Evolutionary conservation across 2,329 filamentous ascomycete species (phyloP).

Genomic region (Epichloe scottii): DNA sequence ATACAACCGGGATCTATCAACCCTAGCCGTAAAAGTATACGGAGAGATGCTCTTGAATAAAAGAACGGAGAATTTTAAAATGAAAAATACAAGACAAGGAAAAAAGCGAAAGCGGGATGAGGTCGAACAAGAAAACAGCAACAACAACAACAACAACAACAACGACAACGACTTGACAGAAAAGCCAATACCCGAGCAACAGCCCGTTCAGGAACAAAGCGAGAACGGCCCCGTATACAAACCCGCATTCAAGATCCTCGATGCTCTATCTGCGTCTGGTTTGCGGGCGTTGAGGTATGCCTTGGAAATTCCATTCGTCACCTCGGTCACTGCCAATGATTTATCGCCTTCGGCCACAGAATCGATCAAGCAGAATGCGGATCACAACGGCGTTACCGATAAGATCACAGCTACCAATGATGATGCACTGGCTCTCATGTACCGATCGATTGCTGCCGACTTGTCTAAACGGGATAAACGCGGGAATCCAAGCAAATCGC

Average conservation of each 20-base stretch:
- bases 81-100: conserved; percentile 27
- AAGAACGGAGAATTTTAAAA: conserved; percentile 24
- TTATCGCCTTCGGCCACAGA: conserved; percentile 64
- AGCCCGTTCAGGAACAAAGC: conserved; percentile 7
- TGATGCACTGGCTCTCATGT: conserved; percentile 89
- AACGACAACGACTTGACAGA: background rate
- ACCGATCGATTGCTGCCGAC: conserved; percentile 49
- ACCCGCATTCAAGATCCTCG: conserved; percentile 67
- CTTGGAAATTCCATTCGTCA: conserved; percentile 76
- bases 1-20: conserved; percentile 92
- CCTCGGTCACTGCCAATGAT: conserved; percentile 79
- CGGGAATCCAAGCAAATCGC: conserved; percentile 26
- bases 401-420: conserved; percentile 63
- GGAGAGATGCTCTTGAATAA: conserved; percentile 51
- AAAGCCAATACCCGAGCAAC: conserved; percentile 2
- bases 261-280: conserved; percentile 88
- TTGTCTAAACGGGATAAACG: conserved; percentile 29
- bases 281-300: conserved; percentile 84
- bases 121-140: conserved; percentile 6
- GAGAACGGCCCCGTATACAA: conserved; percentile 19
- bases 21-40: conserved; percentile 82
- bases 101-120: conserved; percentile 36
- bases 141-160: background rate
- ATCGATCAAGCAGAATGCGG: conserved; percentile 72
- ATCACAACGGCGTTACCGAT: conserved; percentile 63